Base-by-base conservation (phyloP, 495 filamentous ascomycete species). In the Podospora anserina region DNA sequence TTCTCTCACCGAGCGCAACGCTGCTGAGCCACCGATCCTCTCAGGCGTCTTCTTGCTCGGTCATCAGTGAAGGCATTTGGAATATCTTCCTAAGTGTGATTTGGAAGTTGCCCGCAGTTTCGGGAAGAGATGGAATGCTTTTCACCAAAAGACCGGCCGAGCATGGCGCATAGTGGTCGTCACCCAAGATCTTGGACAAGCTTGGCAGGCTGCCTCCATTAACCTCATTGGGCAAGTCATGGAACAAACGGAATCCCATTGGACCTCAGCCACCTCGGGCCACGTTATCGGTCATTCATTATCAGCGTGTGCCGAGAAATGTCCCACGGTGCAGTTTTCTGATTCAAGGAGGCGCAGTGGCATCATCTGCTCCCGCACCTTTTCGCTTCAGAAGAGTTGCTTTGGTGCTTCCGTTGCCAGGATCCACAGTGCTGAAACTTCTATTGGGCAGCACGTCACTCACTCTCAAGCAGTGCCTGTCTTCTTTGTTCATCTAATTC, bases 351-450 rank as follows among this genome's bases (percentile, higher is more conserved):
- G 61, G 61, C 61, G 61, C 61, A 63, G 61, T n/a, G 39, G 39
- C 9, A 49, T 49, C 39, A 49, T 49, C 39, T 69, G 63, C 34
- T n/a, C 1, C 34, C 5, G 53, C 55, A 18, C 27, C 32, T 28
- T 56, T 56, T 56, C n/a, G 23, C 30, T n/a, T 28, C 7, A 2
- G 19, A 53, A 64, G 28, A 28, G 55, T 18, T 20, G 15, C 55
- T 58, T 26, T 18, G 16, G 55, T 58, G 9, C 39, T 49, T 49
- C 39, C 39, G 39, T 49, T 49, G 39, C 39, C 15, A 49, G 39
- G 39, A 11, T 49, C 58, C 68, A 69, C 68, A 66, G 68, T 68
- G 61, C 49, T 68, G 66, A 66, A 70, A 70, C 65, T 53, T 26
- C 27, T 11, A 58, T 23, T 58, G 55, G 55, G 30, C 55, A 26